These are phyloP conservation scores for Chrysanthemum lavandulifolium DNA, from an alignment of 129 eudicot species.

Conservation along the genomic window DNA sequence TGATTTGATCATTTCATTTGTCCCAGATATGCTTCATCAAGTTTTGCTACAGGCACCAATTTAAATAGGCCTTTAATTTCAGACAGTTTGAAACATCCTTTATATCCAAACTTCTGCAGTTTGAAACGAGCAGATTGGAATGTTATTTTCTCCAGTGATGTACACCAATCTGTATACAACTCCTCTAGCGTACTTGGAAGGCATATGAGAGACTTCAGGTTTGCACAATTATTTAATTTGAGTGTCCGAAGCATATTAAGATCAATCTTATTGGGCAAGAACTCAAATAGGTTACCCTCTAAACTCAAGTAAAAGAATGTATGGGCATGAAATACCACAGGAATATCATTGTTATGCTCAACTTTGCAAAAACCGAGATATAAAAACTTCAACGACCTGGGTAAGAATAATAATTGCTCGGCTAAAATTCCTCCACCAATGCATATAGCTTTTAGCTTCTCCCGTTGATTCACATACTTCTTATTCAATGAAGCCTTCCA, in stretches of 20 bases:
- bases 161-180: too few relatives aligned
- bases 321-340: background rate
- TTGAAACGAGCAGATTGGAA: conserved; percentile 6
- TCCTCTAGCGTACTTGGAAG: conserved; percentile 1
- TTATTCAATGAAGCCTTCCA: conserved; percentile 5
- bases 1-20: conserved; percentile 2
- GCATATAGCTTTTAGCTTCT: too few relatives aligned
- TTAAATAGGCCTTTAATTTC: conserved; percentile 22
- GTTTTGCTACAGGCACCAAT: background rate
- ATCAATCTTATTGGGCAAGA: background rate
- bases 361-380: background rate
- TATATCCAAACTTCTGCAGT: background rate
- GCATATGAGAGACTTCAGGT: conserved; percentile 4
- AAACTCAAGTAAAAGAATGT: background rate
- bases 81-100: background rate
- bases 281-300: background rate
- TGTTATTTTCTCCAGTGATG: conserved; percentile 16
- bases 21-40: conserved; percentile 1
- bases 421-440: too few relatives aligned
- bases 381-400: background rate
- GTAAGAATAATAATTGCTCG: background rate
- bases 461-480: too few relatives aligned
- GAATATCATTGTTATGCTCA: background rate
- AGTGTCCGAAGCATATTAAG: conserved; percentile 1
- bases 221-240: background rate